Evolutionary conservation across 108 stramenopile species (phyloP).

Genomic region (Chaetoceros muelleri): DNA sequence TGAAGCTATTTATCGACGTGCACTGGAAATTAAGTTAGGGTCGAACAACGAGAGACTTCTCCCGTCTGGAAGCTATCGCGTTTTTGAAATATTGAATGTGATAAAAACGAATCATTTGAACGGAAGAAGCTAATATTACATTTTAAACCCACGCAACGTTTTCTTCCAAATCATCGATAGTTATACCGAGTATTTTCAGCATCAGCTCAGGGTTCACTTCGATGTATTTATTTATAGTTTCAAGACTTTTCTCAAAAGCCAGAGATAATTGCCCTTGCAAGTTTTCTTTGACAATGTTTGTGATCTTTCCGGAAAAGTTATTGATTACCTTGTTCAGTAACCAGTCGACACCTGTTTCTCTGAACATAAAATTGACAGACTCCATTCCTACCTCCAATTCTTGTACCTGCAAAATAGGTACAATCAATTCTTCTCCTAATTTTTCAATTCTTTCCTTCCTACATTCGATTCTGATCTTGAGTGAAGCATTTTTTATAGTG

Average conservation of each 20-base stretch:
- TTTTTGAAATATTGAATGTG: not conserved
- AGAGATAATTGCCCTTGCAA: slow-evolving; percentile 55
- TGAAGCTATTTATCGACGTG: not conserved
- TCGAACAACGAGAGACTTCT: too few species aligned
- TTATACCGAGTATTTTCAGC: slow-evolving; percentile 55
- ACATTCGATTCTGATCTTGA: slow-evolving; percentile 62
- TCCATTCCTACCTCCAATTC: slow-evolving; percentile 53
- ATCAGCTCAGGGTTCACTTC: slow-evolving; percentile 58
- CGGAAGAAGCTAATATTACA: not conserved
- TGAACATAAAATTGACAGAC: slow-evolving; percentile 45
- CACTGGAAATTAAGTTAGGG: too few species aligned
- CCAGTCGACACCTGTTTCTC: slow-evolving; percentile 67
- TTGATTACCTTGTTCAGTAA: slow-evolving; percentile 64
- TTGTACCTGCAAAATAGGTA: slow-evolving; percentile 49
- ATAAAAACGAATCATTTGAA: too few species aligned
- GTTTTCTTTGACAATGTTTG: slow-evolving; percentile 52
- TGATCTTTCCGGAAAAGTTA: slow-evolving; percentile 55
- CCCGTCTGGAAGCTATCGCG: not conserved
- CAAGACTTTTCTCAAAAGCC: slow-evolving; percentile 43
- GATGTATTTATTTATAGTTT: slow-evolving; percentile 59
- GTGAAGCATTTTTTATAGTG: slow-evolving; percentile 56
- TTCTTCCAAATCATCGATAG: slow-evolving; percentile 72
- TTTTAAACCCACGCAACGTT: slow-evolving; percentile 31
- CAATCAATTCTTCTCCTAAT: slow-evolving; percentile 13
- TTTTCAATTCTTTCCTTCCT: slow-evolving; percentile 40